Conservation (phyloP, 2,329 filamentous ascomycete genomes). For the Periconia sp. region DNA sequence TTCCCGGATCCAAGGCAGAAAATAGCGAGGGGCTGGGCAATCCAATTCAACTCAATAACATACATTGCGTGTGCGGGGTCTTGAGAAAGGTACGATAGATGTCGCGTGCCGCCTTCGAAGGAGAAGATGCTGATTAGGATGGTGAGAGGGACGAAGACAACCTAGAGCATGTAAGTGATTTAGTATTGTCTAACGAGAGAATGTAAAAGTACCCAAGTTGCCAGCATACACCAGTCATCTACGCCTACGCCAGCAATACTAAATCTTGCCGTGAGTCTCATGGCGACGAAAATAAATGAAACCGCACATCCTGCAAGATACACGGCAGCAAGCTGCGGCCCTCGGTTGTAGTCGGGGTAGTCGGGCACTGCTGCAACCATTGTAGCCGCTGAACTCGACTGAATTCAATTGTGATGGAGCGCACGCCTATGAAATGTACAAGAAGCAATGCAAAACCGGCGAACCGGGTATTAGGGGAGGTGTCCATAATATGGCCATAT, state of each 20-base stretch:
- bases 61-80: constrained; percentile 11
- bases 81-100: constrained; percentile 22
- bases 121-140: constrained; percentile 17
- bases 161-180: constrained; percentile 10
- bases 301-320: constrained; percentile 24
- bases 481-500: background rate
- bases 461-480: constrained; percentile 11
- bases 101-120: constrained; percentile 23
- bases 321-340: constrained; percentile 18
- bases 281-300: constrained; percentile 21
- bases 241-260: constrained; percentile 25
- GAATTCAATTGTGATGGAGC: background rate
- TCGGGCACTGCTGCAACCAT: constrained; percentile 2
- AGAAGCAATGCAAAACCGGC: too few species aligned
- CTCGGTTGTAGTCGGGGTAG: constrained; percentile 19
- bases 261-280: constrained; percentile 22
- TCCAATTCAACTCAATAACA: constrained; percentile 24
- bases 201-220: constrained; percentile 20
- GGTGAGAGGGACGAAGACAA: constrained; percentile 20
- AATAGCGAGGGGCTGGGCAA: constrained; percentile 23
- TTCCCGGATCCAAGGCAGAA: constrained; percentile 24
- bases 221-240: constrained; percentile 28
- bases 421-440: background rate
- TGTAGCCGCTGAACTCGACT: too few species aligned
- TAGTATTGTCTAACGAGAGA: too few species aligned